Evolutionary conservation across 2,329 filamentous ascomycete genomes (phyloP).

Genomic region (Moelleriella libera): DNA sequence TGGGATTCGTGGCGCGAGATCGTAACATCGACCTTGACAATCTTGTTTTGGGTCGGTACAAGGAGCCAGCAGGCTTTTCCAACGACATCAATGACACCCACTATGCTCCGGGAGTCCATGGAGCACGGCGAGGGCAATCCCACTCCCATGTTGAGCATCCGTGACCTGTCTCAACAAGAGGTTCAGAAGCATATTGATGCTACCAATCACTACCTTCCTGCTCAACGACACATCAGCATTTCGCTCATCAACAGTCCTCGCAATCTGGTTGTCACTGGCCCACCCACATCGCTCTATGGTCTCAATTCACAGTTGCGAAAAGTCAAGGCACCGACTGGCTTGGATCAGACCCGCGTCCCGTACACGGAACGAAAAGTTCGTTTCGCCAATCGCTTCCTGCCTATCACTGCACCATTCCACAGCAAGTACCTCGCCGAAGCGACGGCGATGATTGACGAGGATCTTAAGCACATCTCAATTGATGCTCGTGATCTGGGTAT

Average conservation of each 20-base stretch:
- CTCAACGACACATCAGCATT: slow-evolving; percentile 86
- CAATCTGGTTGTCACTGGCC: slow-evolving; percentile 93
- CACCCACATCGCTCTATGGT: slow-evolving; percentile 90
- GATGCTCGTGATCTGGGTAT: slow-evolving; percentile 62
- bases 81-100: slow-evolving; percentile 81
- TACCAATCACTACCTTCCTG: slow-evolving; percentile 89
- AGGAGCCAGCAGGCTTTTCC: slow-evolving; percentile 97
- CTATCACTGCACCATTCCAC: slow-evolving; percentile 96
- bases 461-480: slow-evolving; percentile 72
- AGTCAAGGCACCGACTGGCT: slow-evolving; percentile 91
- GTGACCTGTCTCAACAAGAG: slow-evolving; percentile 74
- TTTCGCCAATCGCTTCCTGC: slow-evolving; percentile 92
- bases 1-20: slow-evolving; percentile 87
- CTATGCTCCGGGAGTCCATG: slow-evolving; percentile 79
- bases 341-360: slow-evolving; percentile 89
- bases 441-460: slow-evolving; percentile 69
- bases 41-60: slow-evolving; percentile 97
- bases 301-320: slow-evolving; percentile 90
- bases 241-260: slow-evolving; percentile 94
- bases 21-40: slow-evolving; percentile 67
- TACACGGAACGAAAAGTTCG: slow-evolving; percentile 93
- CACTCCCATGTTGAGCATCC: slow-evolving; percentile 95
- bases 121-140: slow-evolving; percentile 91
- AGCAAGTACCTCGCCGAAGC: slow-evolving; percentile 84
- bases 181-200: slow-evolving; percentile 95